Conservation (phyloP, 352 stramenopile genomes). For the Thraustotheca clavata region DNA sequence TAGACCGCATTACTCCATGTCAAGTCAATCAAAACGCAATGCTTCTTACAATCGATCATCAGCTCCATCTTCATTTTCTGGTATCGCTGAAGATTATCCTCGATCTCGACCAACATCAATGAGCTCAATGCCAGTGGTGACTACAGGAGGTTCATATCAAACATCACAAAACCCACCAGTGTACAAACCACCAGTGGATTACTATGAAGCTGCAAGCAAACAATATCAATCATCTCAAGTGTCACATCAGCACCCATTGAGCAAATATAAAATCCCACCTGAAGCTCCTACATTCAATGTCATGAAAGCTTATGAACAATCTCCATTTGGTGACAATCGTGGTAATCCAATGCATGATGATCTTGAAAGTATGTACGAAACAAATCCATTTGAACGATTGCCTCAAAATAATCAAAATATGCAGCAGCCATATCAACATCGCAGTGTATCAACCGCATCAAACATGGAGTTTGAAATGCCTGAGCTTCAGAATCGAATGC, state of each 20-base stretch:
- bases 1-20: neutral
- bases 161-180: too few relatives aligned
- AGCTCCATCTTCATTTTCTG: neutral
- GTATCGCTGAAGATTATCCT: neutral
- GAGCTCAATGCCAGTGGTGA: neutral
- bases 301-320: too few relatives aligned
- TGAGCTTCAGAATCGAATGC: constrained; percentile 11
- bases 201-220: too few relatives aligned
- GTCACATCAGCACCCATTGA: too few relatives aligned
- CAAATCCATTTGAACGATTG: constrained; percentile 13
- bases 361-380: constrained; percentile 16
- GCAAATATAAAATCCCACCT: too few relatives aligned
- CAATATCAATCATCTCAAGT: too few relatives aligned
- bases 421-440: neutral
- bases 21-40: neutral
- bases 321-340: neutral
- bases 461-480: neutral
- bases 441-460: neutral
- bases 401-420: neutral
- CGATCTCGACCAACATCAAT: neutral
- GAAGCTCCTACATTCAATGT: too few relatives aligned
- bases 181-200: too few relatives aligned
- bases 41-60: neutral
- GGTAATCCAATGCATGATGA: neutral
- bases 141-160: too few relatives aligned